Conservation (phyloP, 306 rosid species). For the Senna tora region DNA sequence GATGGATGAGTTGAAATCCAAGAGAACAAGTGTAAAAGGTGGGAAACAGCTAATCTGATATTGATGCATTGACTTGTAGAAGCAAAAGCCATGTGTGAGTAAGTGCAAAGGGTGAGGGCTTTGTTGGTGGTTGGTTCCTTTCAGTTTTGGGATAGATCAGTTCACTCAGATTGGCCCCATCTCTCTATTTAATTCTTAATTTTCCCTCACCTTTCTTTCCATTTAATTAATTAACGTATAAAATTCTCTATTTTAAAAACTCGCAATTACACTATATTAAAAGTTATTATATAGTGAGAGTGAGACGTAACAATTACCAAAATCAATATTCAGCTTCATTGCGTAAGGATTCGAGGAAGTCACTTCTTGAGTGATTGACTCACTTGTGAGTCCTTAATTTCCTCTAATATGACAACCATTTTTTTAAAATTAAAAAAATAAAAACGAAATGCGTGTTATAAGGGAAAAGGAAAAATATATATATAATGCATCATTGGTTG, state of each 20-base stretch:
- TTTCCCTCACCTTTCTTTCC: too few relatives aligned
- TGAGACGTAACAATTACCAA: background rate
- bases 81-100: background rate
- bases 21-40: background rate
- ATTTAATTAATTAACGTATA: too few relatives aligned
- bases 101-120: background rate
- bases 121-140: background rate
- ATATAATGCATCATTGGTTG: too few relatives aligned
- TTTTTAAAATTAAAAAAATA: background rate
- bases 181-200: too few relatives aligned
- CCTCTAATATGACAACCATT: background rate
- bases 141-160: background rate
- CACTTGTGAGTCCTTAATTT: background rate
- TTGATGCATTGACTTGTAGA: slow-evolving; percentile 6
- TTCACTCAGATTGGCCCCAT: background rate
- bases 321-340: background rate
- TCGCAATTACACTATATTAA: background rate
- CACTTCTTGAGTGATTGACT: background rate
- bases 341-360: background rate
- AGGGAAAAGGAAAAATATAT: too few relatives aligned
- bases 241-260: too few relatives aligned
- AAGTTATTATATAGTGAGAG: background rate
- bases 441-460: background rate
- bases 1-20: too few relatives aligned
- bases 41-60: background rate